Conservation (phyloP, 2,329 filamentous ascomycete genomes). For the Knufia petricola region DNA sequence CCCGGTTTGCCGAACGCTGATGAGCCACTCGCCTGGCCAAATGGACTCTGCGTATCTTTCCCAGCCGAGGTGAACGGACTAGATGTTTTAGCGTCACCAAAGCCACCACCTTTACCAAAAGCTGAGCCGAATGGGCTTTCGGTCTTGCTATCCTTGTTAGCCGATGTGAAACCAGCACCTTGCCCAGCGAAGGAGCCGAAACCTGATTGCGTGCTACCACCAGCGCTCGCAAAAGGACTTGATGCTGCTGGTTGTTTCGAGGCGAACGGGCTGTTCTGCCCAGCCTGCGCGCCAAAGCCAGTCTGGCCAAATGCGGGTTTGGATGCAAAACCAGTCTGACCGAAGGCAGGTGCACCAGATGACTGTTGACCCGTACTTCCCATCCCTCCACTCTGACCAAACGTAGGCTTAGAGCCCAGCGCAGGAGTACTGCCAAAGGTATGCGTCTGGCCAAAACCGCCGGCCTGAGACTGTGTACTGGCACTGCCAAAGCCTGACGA, state of each 20-base stretch:
- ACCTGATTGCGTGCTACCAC: conserved; percentile 14
- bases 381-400: conserved; percentile 30
- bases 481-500: conserved; percentile 20
- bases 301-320: conserved; percentile 18
- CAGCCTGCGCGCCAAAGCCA: conserved; percentile 7
- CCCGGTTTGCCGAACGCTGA: conserved; percentile 25
- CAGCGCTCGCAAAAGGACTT: conserved; percentile 17
- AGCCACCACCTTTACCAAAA: conserved; percentile 25
- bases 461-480: conserved; percentile 5
- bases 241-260: conserved; percentile 7
- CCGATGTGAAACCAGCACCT: conserved; percentile 17
- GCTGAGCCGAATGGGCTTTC: conserved; percentile 8
- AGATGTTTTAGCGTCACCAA: conserved; percentile 27
- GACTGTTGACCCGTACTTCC: conserved; percentile 30
- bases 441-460: conserved; percentile 19
- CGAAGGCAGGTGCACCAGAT: conserved; percentile 14
- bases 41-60: conserved; percentile 21
- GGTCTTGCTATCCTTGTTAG: conserved; percentile 6
- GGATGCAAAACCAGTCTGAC: conserved; percentile 13
- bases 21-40: conserved; percentile 21
- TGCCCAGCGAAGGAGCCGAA: conserved; percentile 25
- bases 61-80: conserved; percentile 9
- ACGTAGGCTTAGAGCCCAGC: conserved; percentile 22
- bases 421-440: conserved; percentile 30
- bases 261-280: conserved; percentile 4